Base-by-base conservation (phyloP, 2,329 filamentous ascomycete species). In the Cercospora beticola region DNA sequence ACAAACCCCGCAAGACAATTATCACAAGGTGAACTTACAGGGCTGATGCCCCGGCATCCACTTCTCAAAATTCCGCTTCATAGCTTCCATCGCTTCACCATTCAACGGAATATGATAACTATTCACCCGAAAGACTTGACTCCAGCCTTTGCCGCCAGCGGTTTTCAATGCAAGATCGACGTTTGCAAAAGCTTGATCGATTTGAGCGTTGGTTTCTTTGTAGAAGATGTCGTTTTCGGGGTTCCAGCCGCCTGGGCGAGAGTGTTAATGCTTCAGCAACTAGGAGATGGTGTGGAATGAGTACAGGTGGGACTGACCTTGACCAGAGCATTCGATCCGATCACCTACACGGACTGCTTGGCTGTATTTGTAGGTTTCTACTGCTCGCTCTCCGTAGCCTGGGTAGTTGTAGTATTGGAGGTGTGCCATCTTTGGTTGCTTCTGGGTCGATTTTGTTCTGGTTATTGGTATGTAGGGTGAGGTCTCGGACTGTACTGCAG, bases 31-130 rank as follows among this genome's bases (percentile, higher is more conserved):
- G 23, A 14, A 36, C 33, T 40, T 3, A 86, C 0, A 86, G 0
- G 86, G 86, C 68, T 82, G 74, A 71, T 88, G 85, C 33, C 83
- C 73, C 0, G 85, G 85, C 78, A 76, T 82, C 18, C 46, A 86
- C 70, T 83, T 83, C 66, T 78, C 78, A 54, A 87, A 81, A 60
- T 85, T 83, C 40, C 81, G 67, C 2, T 83, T 78, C 80, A 87
- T 83, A 5, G 78, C 78, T 0, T 71, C 78, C 14, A 83, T 21
- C 3, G 77, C 67, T 5, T 69, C 73, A 7, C 66, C 64, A 40
- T 71, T 67, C 8, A 72, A 8, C 4, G 69, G 68, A 1, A 76
- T 64, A 67, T 77, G 74, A 64, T 76, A 76, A 30, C 69, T 71
- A 26, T 77, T 77, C 6, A 81, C 71, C 79, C 79, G 16, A 75